Conservation (phyloP, 768 basidiomycete genomes). For the Leucocoprinus birnbaumii region DNA sequence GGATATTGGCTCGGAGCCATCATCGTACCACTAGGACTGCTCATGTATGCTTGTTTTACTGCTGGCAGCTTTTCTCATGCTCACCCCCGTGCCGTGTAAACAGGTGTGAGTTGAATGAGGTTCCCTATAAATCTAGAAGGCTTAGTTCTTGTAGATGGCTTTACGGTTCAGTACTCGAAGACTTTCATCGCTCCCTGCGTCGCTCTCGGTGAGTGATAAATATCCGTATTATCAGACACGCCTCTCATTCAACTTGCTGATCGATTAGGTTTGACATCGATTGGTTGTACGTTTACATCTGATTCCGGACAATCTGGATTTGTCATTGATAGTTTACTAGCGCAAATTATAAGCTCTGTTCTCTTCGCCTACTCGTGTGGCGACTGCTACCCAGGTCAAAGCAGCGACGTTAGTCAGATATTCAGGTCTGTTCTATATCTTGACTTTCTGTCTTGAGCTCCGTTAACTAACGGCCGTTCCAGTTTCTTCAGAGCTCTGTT, state of each 20-base stretch:
- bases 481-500: constrained; percentile 32
- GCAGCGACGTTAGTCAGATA: constrained; percentile 34
- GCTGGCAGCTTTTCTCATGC: not conserved
- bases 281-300: constrained; percentile 25
- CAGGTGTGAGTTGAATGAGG: constrained; percentile 10
- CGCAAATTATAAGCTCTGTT: constrained; percentile 31
- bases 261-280: constrained; percentile 30
- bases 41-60: constrained; percentile 24
- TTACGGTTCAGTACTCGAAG: constrained; percentile 28
- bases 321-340: constrained; percentile 14
- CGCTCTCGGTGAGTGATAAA: constrained; percentile 27
- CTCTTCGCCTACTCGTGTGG: constrained; percentile 36
- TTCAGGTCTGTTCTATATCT: constrained; percentile 25
- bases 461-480: not conserved
- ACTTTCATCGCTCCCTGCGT: constrained; percentile 34
- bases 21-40: constrained; percentile 29
- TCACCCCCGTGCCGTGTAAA: too few relatives aligned
- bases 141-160: constrained; percentile 21
- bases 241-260: not conserved
- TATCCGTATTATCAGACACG: not conserved
- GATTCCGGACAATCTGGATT: too few relatives aligned
- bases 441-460: too few relatives aligned
- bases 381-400: constrained; percentile 32
- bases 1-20: constrained; percentile 34
- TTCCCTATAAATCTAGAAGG: not conserved